A percentile compares a stretch with the other conserved stretches of the same genome.
These are phyloP conservation scores for Gastrolobium bilobum DNA, from an alignment of 306 rosid genomes.

Conservation along the genomic window DNA sequence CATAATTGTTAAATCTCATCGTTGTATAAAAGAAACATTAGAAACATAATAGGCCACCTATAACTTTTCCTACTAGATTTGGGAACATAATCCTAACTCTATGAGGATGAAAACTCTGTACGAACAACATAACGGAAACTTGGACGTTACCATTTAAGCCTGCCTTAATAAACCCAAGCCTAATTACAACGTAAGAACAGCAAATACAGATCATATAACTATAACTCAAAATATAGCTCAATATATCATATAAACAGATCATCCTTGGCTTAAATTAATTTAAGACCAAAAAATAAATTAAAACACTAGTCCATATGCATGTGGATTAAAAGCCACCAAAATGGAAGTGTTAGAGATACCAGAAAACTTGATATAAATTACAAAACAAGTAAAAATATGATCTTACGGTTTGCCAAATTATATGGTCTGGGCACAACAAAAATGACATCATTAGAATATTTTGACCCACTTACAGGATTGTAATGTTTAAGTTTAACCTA, in stretches of 20 bases:
- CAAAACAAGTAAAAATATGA: background rate
- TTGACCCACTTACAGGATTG: background rate
- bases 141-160: too few relatives aligned
- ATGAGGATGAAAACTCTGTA: too few relatives aligned
- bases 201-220: too few relatives aligned
- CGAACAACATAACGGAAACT: too few relatives aligned
- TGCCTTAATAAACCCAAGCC: too few relatives aligned
- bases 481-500: background rate
- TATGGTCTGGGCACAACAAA: background rate
- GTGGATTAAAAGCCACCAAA: background rate
- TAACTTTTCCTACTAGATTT: too few relatives aligned
- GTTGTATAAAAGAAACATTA: too few relatives aligned
- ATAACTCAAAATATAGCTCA: background rate
- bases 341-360: slow-evolving; percentile 18
- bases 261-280: slow-evolving; percentile 16
- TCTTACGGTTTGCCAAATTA: background rate
- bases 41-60: too few relatives aligned
- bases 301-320: slow-evolving; percentile 5
- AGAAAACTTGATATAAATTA: background rate
- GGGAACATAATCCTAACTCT: too few relatives aligned
- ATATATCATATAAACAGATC: slow-evolving; percentile 13
- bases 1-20: too few relatives aligned
- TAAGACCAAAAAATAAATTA: background rate
- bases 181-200: too few relatives aligned
- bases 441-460: background rate